These are phyloP conservation scores for Aspergillus diversus DNA, from an alignment of 495 filamentous ascomycete species.

Conservation along the genomic window DNA sequence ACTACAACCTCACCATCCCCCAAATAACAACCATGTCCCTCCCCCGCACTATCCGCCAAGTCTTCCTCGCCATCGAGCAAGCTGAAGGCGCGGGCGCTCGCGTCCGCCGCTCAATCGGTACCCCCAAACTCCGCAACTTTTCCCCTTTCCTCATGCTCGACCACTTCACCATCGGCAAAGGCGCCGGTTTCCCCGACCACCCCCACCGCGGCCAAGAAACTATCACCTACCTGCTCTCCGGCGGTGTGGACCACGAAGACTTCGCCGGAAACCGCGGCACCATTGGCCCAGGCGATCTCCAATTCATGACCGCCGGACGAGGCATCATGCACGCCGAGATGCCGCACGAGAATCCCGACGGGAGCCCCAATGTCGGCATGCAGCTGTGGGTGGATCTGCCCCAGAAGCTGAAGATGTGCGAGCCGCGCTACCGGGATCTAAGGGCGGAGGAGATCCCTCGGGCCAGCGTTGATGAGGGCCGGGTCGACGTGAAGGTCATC, in stretches of 20 bases:
- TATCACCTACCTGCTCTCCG: constrained; percentile 86
- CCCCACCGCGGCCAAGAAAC: constrained; percentile 79
- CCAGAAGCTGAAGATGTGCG: constrained; percentile 76
- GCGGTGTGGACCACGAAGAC: constrained; percentile 92
- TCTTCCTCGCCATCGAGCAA: constrained; percentile 84
- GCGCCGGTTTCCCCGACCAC: constrained; percentile 89
- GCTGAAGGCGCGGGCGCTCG: constrained; percentile 87
- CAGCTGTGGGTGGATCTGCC: constrained; percentile 97
- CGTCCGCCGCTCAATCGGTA: constrained; percentile 88
- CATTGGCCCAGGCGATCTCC: constrained; percentile 82
- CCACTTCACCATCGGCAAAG: constrained; percentile 80
- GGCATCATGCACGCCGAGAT: constrained; percentile 98
- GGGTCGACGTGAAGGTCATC: constrained; percentile 86
- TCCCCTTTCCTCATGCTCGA: constrained; percentile 97
- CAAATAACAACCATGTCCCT: constrained; percentile 61
- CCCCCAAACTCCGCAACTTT: constrained; percentile 80
- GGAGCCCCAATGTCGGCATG: constrained; percentile 79
- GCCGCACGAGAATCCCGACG: constrained; percentile 80
- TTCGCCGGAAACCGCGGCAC: constrained; percentile 89
- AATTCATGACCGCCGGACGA: constrained; percentile 95
- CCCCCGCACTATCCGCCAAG: constrained; percentile 75
- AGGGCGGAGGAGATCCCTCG: constrained; percentile 74
- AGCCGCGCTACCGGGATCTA: constrained; percentile 90
- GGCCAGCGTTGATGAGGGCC: constrained; percentile 67
- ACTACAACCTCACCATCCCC: constrained; percentile 18